These are phyloP conservation scores for Sporothrix brasiliensis DNA, from an alignment of 2,329 filamentous ascomycete genomes.

Conservation along the genomic window DNA sequence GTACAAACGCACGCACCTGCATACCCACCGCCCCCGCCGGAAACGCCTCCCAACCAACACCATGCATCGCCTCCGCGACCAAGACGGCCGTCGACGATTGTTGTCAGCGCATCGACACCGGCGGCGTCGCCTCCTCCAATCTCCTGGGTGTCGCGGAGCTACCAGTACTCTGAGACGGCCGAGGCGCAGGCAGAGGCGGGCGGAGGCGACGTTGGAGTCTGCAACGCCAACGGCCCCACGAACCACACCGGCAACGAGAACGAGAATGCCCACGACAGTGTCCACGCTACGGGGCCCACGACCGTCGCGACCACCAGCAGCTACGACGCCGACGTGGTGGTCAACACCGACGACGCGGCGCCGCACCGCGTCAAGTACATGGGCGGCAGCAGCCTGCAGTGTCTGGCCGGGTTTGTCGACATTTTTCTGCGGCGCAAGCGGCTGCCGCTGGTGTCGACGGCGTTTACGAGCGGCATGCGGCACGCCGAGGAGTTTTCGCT, in stretches of 20 bases:
- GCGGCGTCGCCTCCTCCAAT: neutral
- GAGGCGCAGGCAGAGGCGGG: neutral
- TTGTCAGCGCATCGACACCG: neutral
- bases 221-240: too few relatives aligned
- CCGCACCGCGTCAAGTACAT: constrained; percentile 18
- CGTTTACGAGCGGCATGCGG: neutral
- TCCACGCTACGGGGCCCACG: neutral
- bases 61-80: neutral
- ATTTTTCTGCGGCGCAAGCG: neutral
- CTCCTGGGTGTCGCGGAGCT: neutral
- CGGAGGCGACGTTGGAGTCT: too few relatives aligned
- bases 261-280: neutral
- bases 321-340: neutral
- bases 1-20: too few relatives aligned
- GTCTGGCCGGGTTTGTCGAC: neutral
- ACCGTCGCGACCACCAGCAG: neutral
- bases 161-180: neutral
- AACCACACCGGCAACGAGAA: neutral
- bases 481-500: neutral
- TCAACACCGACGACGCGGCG: neutral
- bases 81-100: neutral
- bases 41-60: too few relatives aligned
- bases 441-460: neutral
- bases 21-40: too few relatives aligned
- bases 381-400: constrained; percentile 12